phyloP scores from a whole-genome alignment of 1,284 basidiomycete species.

The Sphagnurus paluster region DNA sequence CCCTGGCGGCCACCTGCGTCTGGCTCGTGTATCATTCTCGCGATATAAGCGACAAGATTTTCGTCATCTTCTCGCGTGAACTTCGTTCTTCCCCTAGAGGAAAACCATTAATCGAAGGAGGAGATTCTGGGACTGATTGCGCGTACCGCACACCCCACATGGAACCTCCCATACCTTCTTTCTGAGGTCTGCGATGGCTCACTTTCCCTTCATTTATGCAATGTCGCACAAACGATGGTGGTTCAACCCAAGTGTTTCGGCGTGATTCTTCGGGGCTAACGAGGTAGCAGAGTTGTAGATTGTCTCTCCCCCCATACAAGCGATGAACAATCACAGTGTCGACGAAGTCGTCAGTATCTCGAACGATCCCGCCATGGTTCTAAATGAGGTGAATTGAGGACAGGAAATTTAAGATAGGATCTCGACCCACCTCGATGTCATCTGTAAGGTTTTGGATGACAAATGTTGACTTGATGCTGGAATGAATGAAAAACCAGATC shows the following conservation, averaged over 20 bases:
- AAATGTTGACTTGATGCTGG: slow-evolving; percentile 18
- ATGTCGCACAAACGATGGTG: slow-evolving; percentile 25
- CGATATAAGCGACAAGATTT: slow-evolving; percentile 36
- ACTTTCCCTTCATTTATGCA: slow-evolving; percentile 26
- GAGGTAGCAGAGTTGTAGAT: slow-evolving; percentile 18
- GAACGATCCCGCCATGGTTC: slow-evolving; percentile 32
- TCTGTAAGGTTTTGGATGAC: slow-evolving; percentile 15
- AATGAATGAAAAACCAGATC: slow-evolving; percentile 24
- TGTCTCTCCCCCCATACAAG: slow-evolving; percentile 20
- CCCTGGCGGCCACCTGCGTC: slow-evolving; percentile 38
- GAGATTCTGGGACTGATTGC: slow-evolving; percentile 4
- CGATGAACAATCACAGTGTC: slow-evolving; percentile 23
- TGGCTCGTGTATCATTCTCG: slow-evolving; percentile 32
- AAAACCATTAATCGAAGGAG: background rate
- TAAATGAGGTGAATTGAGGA: slow-evolving; percentile 14
- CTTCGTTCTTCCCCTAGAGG: slow-evolving; percentile 19
- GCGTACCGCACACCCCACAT: slow-evolving; percentile 14
- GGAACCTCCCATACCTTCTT: slow-evolving; percentile 35
- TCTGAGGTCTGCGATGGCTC: slow-evolving; percentile 17
- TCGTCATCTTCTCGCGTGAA: slow-evolving; percentile 40
- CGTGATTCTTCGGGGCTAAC: background rate
- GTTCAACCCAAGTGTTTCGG: slow-evolving; percentile 27
- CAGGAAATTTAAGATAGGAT: background rate
- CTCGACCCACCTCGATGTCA: slow-evolving; percentile 24
- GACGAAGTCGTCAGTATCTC: slow-evolving; percentile 18